Evolutionary conservation across 768 basidiomycete genomes (phyloP).

Genomic region (Lentinula aciculospora): DNA sequence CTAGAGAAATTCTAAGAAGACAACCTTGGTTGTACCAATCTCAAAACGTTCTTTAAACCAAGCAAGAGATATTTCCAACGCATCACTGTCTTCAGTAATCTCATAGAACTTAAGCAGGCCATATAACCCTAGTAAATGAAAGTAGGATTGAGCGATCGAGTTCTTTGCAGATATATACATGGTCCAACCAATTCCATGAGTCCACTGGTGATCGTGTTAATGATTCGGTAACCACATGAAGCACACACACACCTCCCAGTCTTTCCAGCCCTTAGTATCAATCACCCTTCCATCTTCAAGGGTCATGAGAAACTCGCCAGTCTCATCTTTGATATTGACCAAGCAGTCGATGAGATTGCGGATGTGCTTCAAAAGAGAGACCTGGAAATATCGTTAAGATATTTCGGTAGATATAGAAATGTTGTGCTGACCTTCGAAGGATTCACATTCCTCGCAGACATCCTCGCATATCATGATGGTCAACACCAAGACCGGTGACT

Average conservation of each 20-base stretch:
- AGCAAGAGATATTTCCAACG: conserved; percentile 33
- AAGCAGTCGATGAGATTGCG: conserved; percentile 32
- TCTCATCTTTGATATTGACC: conserved; percentile 48
- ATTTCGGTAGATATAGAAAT: neutral
- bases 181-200: conserved; percentile 34
- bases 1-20: neutral
- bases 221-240: neutral
- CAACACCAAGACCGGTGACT: no score
- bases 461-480: conserved; percentile 7
- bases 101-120: conserved; percentile 35
- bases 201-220: conserved; percentile 25
- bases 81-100: conserved; percentile 29
- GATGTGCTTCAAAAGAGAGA: conserved; percentile 22
- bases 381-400: neutral
- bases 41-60: conserved; percentile 48
- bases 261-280: conserved; percentile 55
- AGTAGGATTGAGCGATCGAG: neutral
- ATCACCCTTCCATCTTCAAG: conserved; percentile 46
- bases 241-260: conserved; percentile 40
- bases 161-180: neutral
- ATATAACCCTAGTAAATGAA: conserved; percentile 26
- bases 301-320: conserved; percentile 43
- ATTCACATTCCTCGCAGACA: conserved; percentile 28
- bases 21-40: conserved; percentile 43
- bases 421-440: conserved; percentile 17